Conservation (phyloP, 2,329 filamentous ascomycete species). For the Verticillium zaregamsianum region DNA sequence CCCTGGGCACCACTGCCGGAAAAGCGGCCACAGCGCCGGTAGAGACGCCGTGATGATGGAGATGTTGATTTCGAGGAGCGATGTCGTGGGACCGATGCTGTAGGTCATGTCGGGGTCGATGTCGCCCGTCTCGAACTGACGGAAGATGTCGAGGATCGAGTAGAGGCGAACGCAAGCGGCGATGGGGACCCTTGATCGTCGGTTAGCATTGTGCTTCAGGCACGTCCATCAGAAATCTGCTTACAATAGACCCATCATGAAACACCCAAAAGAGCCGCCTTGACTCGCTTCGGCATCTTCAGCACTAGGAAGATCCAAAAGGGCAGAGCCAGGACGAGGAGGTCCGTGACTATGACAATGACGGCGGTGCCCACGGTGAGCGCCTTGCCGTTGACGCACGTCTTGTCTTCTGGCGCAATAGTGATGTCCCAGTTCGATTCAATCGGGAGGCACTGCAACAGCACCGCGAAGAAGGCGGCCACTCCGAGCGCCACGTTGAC, state of each 20-base stretch:
- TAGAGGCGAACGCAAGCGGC: slow-evolving; percentile 22
- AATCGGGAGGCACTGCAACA: slow-evolving; percentile 31
- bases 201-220: neutral
- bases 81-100: slow-evolving; percentile 23
- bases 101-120: slow-evolving; percentile 19
- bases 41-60: slow-evolving; percentile 33
- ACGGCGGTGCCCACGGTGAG: slow-evolving; percentile 21
- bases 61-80: slow-evolving; percentile 30
- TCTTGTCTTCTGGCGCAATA: slow-evolving; percentile 3
- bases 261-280: slow-evolving; percentile 35
- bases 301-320: slow-evolving; percentile 35
- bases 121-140: slow-evolving; percentile 12
- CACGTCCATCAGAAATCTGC: slow-evolving; percentile 9
- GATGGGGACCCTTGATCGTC: slow-evolving; percentile 18
- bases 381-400: slow-evolving; percentile 11
- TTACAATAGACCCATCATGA: slow-evolving; percentile 32
- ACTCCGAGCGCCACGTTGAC: slow-evolving; percentile 25
- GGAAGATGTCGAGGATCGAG: slow-evolving; percentile 18
- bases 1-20: slow-evolving; percentile 20
- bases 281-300: slow-evolving; percentile 31
- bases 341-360: slow-evolving; percentile 21
- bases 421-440: slow-evolving; percentile 20
- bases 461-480: slow-evolving; percentile 25
- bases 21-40: slow-evolving; percentile 33
- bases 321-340: slow-evolving; percentile 29